Percentiles rank a stretch among this genome's conserved stretches.
These are phyloP conservation scores for Hygrophila difformis DNA, from an alignment of 257 asterid genomes.

Conservation along the genomic window DNA sequence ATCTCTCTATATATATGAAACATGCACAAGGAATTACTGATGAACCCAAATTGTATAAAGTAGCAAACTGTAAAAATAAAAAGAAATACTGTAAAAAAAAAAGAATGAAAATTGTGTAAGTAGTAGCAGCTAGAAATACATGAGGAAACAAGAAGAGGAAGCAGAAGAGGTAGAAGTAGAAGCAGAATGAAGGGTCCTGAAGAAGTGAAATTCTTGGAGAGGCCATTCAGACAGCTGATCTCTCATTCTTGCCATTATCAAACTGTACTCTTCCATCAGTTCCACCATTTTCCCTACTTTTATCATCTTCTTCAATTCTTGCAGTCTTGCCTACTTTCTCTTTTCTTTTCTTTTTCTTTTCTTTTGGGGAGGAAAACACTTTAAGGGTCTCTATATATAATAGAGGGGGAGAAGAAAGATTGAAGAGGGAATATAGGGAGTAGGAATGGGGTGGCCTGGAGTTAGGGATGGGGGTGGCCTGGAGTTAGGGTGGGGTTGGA, in stretches of 20 bases:
- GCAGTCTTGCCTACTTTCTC: neutral
- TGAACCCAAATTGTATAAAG: too few relatives aligned
- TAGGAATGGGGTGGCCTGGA: too few relatives aligned
- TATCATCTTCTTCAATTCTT: conserved; percentile 33
- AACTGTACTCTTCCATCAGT: conserved; percentile 55
- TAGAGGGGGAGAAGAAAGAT: too few relatives aligned
- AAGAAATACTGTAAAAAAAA: neutral
- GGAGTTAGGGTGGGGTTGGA: neutral
- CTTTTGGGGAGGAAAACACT: too few relatives aligned
- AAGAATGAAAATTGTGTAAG: too few relatives aligned
- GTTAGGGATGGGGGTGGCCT: too few relatives aligned
- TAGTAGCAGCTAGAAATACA: conserved; percentile 32
- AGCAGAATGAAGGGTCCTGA: conserved; percentile 32
- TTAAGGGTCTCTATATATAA: neutral
- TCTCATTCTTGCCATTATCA: conserved; percentile 47
- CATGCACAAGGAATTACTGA: too few relatives aligned
- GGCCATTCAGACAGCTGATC: conserved; percentile 22
- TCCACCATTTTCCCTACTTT: conserved; percentile 64
- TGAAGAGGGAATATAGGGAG: too few relatives aligned
- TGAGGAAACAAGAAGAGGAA: conserved; percentile 36
- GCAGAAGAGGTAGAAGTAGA: conserved; percentile 27
- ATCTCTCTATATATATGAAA: too few relatives aligned
- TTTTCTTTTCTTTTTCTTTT: too few relatives aligned
- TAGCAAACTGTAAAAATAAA: neutral
- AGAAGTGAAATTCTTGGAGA: conserved; percentile 26